phyloP scores from a whole-genome alignment of 768 basidiomycete genomes.

The Pleurotus platypus region DNA sequence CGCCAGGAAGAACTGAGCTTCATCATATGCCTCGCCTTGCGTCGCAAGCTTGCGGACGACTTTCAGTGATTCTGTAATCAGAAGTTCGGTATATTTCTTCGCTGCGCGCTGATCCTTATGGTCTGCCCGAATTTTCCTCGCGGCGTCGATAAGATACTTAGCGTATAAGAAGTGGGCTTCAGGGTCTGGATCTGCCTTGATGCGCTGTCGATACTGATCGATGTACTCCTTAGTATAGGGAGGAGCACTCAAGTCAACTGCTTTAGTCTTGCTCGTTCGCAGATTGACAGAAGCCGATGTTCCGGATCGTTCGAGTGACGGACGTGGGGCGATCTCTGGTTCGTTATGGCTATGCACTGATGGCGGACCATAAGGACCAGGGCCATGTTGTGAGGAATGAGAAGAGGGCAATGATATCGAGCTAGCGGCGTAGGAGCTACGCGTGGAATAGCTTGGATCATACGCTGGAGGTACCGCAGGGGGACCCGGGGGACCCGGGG shows the following conservation, averaged over 20 bases:
- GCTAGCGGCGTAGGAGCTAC: slow-evolving; percentile 14
- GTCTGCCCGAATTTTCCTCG: slow-evolving; percentile 79
- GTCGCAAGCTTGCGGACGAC: slow-evolving; percentile 91
- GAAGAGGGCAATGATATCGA: slow-evolving; percentile 23
- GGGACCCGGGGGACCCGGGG: slow-evolving; percentile 37
- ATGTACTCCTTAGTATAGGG: slow-evolving; percentile 96
- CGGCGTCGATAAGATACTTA: slow-evolving; percentile 99
- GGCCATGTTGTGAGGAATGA: slow-evolving; percentile 26
- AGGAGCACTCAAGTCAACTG: slow-evolving; percentile 76
- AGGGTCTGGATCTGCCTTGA: slow-evolving; percentile 97
- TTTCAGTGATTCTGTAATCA: slow-evolving; percentile 88
- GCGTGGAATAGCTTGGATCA: slow-evolving; percentile 22
- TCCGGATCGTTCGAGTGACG: slow-evolving; percentile 51
- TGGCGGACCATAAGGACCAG: slow-evolving; percentile 15
- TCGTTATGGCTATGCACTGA: slow-evolving; percentile 22
- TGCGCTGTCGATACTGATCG: slow-evolving; percentile 94
- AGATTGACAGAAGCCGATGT: slow-evolving; percentile 54
- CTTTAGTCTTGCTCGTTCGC: slow-evolving; percentile 69
- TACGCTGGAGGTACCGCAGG: slow-evolving; percentile 16
- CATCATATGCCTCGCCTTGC: slow-evolving; percentile 86
- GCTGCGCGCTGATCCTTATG: slow-evolving; percentile 79
- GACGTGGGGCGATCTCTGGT: slow-evolving; percentile 56
- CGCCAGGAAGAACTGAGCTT: slow-evolving; percentile 98
- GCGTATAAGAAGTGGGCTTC: slow-evolving; percentile 97
- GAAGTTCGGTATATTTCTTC: slow-evolving; percentile 85